Conservation (phyloP, 352 stramenopile species). For the Globisporangium middletonii region DNA sequence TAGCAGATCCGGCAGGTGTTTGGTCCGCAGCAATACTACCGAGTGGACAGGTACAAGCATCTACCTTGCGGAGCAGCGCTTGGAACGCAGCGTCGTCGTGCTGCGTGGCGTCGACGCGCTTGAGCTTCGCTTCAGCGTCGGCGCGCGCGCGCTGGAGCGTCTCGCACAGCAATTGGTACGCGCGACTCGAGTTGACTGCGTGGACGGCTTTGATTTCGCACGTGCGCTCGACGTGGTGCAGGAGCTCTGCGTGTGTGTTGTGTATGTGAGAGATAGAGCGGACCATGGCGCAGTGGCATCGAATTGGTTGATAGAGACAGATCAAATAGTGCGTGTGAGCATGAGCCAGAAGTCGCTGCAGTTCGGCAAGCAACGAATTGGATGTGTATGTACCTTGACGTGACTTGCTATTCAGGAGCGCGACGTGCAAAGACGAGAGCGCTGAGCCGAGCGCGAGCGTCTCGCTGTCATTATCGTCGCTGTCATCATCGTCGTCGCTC, state of each 20-base stretch:
- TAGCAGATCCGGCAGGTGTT: background rate
- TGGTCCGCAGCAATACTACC: background rate
- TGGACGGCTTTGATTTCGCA: slow-evolving; percentile 57
- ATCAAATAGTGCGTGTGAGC: background rate
- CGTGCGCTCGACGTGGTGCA: slow-evolving; percentile 51
- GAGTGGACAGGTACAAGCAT: background rate
- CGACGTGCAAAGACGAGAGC: slow-evolving; percentile 6
- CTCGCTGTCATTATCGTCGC: slow-evolving; percentile 5
- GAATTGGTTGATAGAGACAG: no score
- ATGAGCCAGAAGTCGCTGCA: background rate
- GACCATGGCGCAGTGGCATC: no score
- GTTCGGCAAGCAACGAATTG: background rate
- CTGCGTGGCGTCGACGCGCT: slow-evolving; percentile 14
- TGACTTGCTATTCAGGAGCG: slow-evolving; percentile 9
- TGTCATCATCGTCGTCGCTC: slow-evolving; percentile 30
- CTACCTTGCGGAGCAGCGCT: slow-evolving; percentile 24
- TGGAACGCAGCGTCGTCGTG: slow-evolving; percentile 12
- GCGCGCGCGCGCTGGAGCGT: slow-evolving; percentile 50
- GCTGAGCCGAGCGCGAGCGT: background rate
- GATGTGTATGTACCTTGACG: slow-evolving; percentile 23
- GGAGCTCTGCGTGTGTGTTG: slow-evolving; percentile 28
- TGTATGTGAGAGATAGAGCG: no score
- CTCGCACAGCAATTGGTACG: slow-evolving; percentile 54
- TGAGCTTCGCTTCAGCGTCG: slow-evolving; percentile 44
- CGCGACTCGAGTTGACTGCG: slow-evolving; percentile 41